Base-by-base conservation (phyloP, 2,329 filamentous ascomycete genomes). In the Beauveria sp. region DNA sequence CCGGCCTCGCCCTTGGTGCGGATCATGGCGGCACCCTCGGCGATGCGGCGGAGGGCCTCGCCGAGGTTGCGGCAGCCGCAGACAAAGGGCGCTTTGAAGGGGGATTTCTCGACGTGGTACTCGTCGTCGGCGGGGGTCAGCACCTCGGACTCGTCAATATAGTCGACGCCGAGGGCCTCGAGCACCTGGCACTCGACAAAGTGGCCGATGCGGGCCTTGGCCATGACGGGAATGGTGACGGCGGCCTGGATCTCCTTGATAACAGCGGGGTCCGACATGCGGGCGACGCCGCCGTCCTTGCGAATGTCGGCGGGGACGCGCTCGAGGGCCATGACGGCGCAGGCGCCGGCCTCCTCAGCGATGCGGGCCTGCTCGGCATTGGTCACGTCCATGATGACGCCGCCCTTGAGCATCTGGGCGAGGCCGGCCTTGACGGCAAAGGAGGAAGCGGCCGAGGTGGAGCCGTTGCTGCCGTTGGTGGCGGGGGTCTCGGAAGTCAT, bases 321-420 rank as follows among this genome's bases (percentile, higher is more conserved):
- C 84, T 98, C 95, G 64, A 99, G 88, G 45, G 95, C 95, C 95
- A 99, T 99, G 79, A 99, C 95, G 72, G 95, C 95, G 68, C 87
- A 90, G 65, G 95, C 95, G 65, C 95, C 95, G 64, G 95, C 93
- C 75, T 98, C 93, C 77, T 99, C 95, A 73, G 95, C 95, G 74
- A 99, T 97, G 78, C 91, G 91, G 65, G 95, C 93, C 81, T 96
- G 93, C 72, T 91, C 89, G 28, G 92, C 90, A 74, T 93, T 91
- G 65, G 96, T 91, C 62, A 98, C 95, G 77, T 99, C 95, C 95
- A 99, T 99, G 78, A 99, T 99, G 67, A 99, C 95, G 70, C 95
- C 95, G 73, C 95, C 95, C 83, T 98, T 97, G 77, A 98, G 81
- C 95, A 99, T 99, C 77, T 96, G 90, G 26, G 95, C 95, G 66